Conservation (phyloP, 2,329 filamentous ascomycete genomes). For the Claviceps paspali region DNA sequence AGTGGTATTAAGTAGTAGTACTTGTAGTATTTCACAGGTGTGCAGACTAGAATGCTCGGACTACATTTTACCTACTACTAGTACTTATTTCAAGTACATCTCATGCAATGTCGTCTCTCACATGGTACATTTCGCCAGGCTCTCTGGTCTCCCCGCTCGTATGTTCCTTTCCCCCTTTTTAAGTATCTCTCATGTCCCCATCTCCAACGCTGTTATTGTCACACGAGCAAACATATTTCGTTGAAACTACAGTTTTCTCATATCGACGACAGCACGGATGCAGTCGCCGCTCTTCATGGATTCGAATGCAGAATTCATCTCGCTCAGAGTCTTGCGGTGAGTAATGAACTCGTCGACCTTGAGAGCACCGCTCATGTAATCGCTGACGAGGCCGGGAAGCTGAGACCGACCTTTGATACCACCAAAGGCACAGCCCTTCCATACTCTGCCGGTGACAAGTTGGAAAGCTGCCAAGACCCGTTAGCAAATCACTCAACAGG, state of each 20-base stretch:
- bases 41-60: no score
- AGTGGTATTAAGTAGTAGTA: no score
- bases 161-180: no score
- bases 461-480: slow-evolving; percentile 62
- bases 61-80: no score
- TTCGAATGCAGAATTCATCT: slow-evolving; percentile 83
- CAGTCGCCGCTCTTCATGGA: slow-evolving; percentile 95
- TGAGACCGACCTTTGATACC: slow-evolving; percentile 96
- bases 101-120: no score
- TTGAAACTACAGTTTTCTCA: slow-evolving; percentile 25
- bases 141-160: no score
- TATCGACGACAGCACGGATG: slow-evolving; percentile 81
- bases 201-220: no score
- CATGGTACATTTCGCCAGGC: no score
- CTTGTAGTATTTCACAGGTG: no score
- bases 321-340: slow-evolving; percentile 66
- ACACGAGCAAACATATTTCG: neutral
- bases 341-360: slow-evolving; percentile 99
- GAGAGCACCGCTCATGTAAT: slow-evolving; percentile 78
- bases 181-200: no score
- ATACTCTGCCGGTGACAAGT: slow-evolving; percentile 91
- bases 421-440: slow-evolving; percentile 96
- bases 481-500: neutral
- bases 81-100: no score
- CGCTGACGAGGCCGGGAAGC: slow-evolving; percentile 69